Evolutionary conservation across 345 rosid species (phyloP).

Genomic region (Rubroshorea leprosula): DNA sequence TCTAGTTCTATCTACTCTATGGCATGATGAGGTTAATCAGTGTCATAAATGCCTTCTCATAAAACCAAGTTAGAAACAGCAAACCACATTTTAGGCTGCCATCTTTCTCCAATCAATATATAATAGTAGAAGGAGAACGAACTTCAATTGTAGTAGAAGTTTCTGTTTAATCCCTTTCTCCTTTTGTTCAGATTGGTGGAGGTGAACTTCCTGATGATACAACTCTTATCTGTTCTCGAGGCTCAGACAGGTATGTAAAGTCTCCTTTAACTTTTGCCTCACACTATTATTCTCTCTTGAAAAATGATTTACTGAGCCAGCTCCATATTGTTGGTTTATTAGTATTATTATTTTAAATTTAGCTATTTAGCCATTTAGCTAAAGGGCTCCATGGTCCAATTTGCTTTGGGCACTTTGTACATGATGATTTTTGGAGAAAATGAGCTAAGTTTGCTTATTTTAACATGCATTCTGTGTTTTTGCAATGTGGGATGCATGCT

Average conservation of each 20-base stretch:
- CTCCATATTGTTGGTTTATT: conserved; percentile 12
- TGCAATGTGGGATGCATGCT: not conserved
- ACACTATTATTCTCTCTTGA: not conserved
- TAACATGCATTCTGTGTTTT: not conserved
- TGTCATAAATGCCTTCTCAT: too few species aligned
- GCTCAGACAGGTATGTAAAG: conserved; percentile 80
- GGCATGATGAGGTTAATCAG: too few species aligned
- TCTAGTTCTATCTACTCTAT: too few species aligned
- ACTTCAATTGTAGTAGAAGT: conserved; percentile 3
- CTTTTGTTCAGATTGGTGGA: conserved; percentile 68
- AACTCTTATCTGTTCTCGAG: conserved; percentile 72
- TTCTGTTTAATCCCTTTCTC: conserved; percentile 16
- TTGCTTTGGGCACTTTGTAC: too few species aligned
- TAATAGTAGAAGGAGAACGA: conserved; percentile 4
- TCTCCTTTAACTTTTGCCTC: conserved; percentile 1
- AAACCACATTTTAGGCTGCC: not conserved
- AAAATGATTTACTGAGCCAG: conserved; percentile 4
- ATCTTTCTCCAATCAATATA: conserved; percentile 1
- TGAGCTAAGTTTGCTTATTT: not conserved
- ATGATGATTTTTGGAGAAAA: too few species aligned
- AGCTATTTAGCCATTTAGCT: not conserved
- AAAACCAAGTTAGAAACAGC: too few species aligned
- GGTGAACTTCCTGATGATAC: conserved; percentile 92
- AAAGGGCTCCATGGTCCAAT: not conserved
- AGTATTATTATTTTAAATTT: too few species aligned